Percentiles rank a stretch among this genome's conserved stretches.
phyloP scores from a whole-genome alignment of 1,139 yeast species.

The Blastobotrys malaysiensis region DNA sequence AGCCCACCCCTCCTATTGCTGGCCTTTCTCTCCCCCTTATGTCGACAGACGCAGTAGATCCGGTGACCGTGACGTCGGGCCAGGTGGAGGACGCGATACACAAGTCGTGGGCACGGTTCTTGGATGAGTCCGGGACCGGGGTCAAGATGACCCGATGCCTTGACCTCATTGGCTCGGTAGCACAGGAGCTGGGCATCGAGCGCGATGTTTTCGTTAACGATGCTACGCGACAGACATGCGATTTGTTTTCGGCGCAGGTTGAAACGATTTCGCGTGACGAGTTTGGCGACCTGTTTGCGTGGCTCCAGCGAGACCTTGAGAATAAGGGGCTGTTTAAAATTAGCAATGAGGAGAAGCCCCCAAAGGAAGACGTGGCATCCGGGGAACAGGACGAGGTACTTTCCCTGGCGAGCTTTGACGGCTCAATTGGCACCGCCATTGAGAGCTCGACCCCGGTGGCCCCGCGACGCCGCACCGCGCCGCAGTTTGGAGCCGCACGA shows the following conservation, averaged over 20 bases:
- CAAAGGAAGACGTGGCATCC: neutral
- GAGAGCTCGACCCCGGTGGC: constrained; percentile 7
- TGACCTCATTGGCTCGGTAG: constrained; percentile 7
- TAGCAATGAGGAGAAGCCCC: neutral
- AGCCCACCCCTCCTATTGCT: neutral
- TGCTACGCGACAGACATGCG: constrained; percentile 1
- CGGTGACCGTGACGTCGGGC: neutral
- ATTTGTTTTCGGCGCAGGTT: constrained; percentile 1
- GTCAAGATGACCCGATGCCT: constrained; percentile 6
- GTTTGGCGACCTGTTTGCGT: constrained; percentile 9
- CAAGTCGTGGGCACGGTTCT: constrained; percentile 2
- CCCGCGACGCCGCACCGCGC: neutral
- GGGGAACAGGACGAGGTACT: neutral
- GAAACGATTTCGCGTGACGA: constrained; percentile 6
- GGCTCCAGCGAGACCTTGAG: neutral
- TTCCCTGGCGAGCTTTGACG: neutral
- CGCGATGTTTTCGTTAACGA: constrained; percentile 5
- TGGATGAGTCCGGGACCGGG: neutral
- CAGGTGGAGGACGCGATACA: constrained; percentile 2
- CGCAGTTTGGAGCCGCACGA: no score
- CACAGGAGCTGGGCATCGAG: constrained; percentile 6
- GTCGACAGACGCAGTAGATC: neutral
- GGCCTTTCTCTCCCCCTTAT: neutral
- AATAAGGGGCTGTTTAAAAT: constrained; percentile 1
- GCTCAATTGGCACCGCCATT: neutral